Percentiles rank a stretch among this genome's conserved stretches.
phyloP scores from a whole-genome alignment of 257 asterid species.

The Solanum pennellii region DNA sequence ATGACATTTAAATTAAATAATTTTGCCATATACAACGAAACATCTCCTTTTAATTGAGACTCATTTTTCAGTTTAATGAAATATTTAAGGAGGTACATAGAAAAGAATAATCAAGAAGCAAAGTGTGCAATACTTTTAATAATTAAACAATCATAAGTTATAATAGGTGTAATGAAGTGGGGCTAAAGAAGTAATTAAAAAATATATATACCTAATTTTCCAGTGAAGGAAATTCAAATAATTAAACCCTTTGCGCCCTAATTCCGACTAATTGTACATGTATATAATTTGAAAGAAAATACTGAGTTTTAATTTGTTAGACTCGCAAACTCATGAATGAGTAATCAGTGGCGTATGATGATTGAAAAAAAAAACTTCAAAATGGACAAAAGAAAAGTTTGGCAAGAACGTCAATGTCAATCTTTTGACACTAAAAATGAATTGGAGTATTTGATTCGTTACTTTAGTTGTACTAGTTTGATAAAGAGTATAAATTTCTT shows the following conservation, averaged over 20 bases:
- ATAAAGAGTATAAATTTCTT: neutral
- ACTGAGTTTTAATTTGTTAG: neutral
- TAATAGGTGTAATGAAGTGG: neutral
- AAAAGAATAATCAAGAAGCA: neutral
- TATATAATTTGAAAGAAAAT: neutral
- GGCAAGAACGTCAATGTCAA: neutral
- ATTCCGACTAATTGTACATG: neutral
- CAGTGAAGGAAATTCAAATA: no score
- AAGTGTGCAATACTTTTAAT: neutral
- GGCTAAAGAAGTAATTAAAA: no score
- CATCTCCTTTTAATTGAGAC: neutral
- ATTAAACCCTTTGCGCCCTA: neutral
- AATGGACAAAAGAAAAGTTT: neutral
- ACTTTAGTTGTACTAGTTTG: neutral
- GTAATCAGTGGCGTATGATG: neutral
- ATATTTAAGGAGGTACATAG: neutral
- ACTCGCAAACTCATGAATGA: neutral
- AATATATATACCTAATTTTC: no score
- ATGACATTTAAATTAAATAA: neutral
- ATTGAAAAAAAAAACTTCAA: neutral
- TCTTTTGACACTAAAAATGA: neutral
- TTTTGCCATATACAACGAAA: neutral
- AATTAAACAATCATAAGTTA: neutral
- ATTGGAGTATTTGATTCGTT: conserved; percentile 7
- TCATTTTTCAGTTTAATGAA: neutral